phyloP scores from a whole-genome alignment of 2,329 filamentous ascomycete genomes.

The Aureobasidium leucospermi region DNA sequence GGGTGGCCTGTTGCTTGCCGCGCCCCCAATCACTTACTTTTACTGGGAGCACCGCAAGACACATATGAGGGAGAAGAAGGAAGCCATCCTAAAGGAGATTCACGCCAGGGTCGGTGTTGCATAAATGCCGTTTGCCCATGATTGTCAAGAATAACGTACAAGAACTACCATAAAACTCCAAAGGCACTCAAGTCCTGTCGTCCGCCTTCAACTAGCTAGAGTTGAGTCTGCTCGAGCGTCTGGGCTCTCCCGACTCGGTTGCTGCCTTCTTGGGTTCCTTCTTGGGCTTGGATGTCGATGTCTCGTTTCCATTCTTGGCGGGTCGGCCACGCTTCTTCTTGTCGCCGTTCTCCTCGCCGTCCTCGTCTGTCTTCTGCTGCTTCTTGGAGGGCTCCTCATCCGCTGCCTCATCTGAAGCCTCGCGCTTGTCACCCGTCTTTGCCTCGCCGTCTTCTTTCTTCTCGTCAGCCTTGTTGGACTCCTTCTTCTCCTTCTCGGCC shows the following conservation, averaged over 20 bases:
- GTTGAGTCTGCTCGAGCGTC: conserved; percentile 38
- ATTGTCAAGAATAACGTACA: not conserved
- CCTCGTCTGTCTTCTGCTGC: conserved; percentile 21
- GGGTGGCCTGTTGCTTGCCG: conserved; percentile 20
- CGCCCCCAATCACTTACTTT: conserved; percentile 23
- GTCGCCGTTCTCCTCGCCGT: conserved; percentile 29
- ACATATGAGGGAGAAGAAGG: conserved; percentile 28
- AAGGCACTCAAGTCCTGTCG: not conserved
- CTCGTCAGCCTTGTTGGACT: conserved; percentile 18
- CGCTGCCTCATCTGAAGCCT: conserved; percentile 22
- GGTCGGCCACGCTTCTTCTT: conserved; percentile 38
- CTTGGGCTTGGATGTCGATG: conserved; percentile 30
- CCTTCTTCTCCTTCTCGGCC: conserved; percentile 2
- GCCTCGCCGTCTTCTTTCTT: conserved; percentile 19
- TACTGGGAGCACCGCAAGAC: conserved; percentile 27
- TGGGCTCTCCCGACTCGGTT: conserved; percentile 41
- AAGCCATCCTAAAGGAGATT: conserved; percentile 23
- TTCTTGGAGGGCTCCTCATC: conserved; percentile 20
- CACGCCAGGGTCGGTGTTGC: conserved; percentile 15
- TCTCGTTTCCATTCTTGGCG: conserved; percentile 29
- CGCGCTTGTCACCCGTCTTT: conserved; percentile 21
- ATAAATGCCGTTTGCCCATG: not conserved
- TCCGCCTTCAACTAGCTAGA: not conserved
- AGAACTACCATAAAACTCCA: not conserved
- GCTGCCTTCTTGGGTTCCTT: conserved; percentile 43